Evolutionary conservation across 1,284 basidiomycete genomes (phyloP).

Genomic region (Omphalotus olearius): DNA sequence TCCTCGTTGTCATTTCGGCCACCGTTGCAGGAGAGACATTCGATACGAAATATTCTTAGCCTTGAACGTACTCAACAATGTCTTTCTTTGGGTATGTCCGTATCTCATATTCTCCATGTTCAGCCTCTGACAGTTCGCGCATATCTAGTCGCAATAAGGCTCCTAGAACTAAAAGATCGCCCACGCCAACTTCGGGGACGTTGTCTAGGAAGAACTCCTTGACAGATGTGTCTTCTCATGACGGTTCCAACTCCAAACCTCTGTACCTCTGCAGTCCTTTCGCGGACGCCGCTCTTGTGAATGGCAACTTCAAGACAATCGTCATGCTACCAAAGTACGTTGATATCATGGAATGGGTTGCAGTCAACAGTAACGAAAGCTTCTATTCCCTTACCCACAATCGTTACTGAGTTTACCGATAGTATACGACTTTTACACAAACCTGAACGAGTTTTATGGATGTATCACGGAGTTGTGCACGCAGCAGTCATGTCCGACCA

Average conservation of each 20-base stretch:
- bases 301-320: slow-evolving; percentile 99
- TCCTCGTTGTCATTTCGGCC: neutral
- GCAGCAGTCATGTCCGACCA: slow-evolving; percentile 84
- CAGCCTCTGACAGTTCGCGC: slow-evolving; percentile 5
- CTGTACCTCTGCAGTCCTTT: slow-evolving; percentile 94
- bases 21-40: neutral
- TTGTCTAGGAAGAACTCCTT: slow-evolving; percentile 34
- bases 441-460: slow-evolving; percentile 97
- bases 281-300: slow-evolving; percentile 92
- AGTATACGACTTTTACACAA: slow-evolving; percentile 96
- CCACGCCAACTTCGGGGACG: slow-evolving; percentile 54
- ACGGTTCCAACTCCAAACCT: slow-evolving; percentile 44
- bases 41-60: neutral
- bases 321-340: slow-evolving; percentile 92
- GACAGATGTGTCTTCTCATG: slow-evolving; percentile 36
- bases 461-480: slow-evolving; percentile 94
- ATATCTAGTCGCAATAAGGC: slow-evolving; percentile 36
- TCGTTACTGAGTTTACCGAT: neutral
- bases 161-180: slow-evolving; percentile 60
- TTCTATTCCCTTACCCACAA: slow-evolving; percentile 1
- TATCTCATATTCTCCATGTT: neutral
- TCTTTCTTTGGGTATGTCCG: slow-evolving; percentile 30
- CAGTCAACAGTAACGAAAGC: slow-evolving; percentile 82
- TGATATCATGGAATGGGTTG: slow-evolving; percentile 97
- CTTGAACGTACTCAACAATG: neutral